Evolutionary conservation across 2,329 filamentous ascomycete genomes (phyloP), one percentile per base, ranked within the genome.

Genomic region (Colletotrichum sp.): DNA sequence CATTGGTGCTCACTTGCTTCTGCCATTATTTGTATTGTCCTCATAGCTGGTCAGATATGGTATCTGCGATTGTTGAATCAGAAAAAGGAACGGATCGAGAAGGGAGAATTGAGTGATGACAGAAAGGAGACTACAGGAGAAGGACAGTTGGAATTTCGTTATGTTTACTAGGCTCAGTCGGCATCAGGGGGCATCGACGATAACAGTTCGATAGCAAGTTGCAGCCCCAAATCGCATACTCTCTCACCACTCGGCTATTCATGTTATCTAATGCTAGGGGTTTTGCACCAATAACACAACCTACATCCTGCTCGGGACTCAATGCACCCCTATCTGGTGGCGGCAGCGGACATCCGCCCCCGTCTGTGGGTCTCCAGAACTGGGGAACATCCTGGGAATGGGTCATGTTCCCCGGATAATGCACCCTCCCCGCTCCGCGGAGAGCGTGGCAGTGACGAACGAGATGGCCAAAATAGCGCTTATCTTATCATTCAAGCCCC

Each of bases 1-100:
- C 80, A 81, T 30, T 77, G 71, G 71, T 69, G 66, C 26, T 74
- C 71, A 9, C 74, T 78, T 28, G 74, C 48, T 2, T 73, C 76
- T 18, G 63, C 68, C 13, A 58, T 78, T 30, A 71, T 78, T 30
- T 71, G 72, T 30, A 75, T 75, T 28, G 48, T 69, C 43, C 63
- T 78, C 13, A 77, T 78, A 38, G 24, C 38, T 16, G 38, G 60
- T 5, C 70, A 78, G 61, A 58, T 75, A 36, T 52, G 67, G 7
- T 76, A 78, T 63, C 55, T 76, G n/a, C 38, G 55, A 15, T 18
- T 32, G 15, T 32, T 71, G 21, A 78, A 78, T 55, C 36, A 52
- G n/a, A 72, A 74, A 48, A 78, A 78, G 67, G 66, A 74, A n/a
- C 48, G 71, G 26, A 74, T 77, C 28, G 8, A 21, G 10, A 63